These are phyloP conservation scores for Dictyostelium purpureum DNA, from an alignment of 78 protist species.

Conservation along the genomic window DNA sequence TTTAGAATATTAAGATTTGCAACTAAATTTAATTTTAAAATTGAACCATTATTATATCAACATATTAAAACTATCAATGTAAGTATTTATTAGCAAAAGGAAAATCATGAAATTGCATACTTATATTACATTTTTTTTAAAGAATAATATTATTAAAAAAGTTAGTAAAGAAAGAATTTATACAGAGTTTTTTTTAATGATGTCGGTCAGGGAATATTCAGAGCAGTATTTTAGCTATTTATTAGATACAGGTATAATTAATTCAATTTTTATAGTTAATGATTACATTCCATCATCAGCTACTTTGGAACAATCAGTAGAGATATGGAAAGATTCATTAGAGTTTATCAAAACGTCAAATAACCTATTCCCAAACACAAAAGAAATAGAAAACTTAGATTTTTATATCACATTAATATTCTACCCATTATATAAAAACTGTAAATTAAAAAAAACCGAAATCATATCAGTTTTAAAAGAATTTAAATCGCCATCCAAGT, in stretches of 20 bases:
- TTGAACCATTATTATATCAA: slow-evolving; percentile 38
- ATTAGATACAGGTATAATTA: slow-evolving; percentile 25
- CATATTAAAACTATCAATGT: not conserved
- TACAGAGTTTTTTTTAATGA: slow-evolving; percentile 7
- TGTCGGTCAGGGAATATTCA: not conserved
- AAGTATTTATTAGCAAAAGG: not conserved
- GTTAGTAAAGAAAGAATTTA: slow-evolving; percentile 51
- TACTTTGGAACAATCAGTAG: no score
- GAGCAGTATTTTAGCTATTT: not conserved
- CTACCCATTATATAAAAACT: no score
- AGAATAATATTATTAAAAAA: slow-evolving; percentile 6
- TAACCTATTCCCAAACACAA: no score
- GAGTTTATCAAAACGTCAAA: no score
- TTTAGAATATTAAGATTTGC: slow-evolving; percentile 91
- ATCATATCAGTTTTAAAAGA: no score
- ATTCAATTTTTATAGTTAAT: not conserved
- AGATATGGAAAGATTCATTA: no score
- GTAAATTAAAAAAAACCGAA: no score
- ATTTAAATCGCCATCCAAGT: no score
- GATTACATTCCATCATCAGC: no score
- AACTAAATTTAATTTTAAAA: slow-evolving; percentile 73
- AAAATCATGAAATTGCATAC: not conserved
- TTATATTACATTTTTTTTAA: not conserved
- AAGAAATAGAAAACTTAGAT: no score
- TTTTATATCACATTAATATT: no score